These are phyloP conservation scores for Suillus plorans DNA, from an alignment of 768 basidiomycete species.

Conservation along the genomic window DNA sequence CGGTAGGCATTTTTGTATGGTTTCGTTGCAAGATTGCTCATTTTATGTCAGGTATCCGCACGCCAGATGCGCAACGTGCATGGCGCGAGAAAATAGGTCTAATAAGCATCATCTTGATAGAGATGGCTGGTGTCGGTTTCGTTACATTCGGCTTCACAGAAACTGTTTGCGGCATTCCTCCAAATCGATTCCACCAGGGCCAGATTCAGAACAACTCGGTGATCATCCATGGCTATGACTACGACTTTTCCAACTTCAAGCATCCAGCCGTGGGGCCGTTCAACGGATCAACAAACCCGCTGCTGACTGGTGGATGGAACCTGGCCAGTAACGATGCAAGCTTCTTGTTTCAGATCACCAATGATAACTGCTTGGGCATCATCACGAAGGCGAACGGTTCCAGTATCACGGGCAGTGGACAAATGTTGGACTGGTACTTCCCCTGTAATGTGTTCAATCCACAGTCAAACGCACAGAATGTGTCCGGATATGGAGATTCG, in stretches of 20 bases:
- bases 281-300: conserved; percentile 80
- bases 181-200: conserved; percentile 81
- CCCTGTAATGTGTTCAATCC: conserved; percentile 87
- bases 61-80: conserved; percentile 90
- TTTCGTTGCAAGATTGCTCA: conserved; percentile 11
- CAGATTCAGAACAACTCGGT: conserved; percentile 75
- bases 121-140: conserved; percentile 96
- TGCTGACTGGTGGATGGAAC: conserved; percentile 73
- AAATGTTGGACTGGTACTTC: conserved; percentile 88
- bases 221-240: conserved; percentile 92
- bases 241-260: conserved; percentile 84
- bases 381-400: conserved; percentile 73
- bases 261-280: conserved; percentile 76
- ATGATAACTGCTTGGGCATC: conserved; percentile 75
- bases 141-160: conserved; percentile 98
- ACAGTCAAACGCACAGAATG: conserved; percentile 70
- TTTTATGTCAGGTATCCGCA: conserved; percentile 65
- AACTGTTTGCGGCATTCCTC: conserved; percentile 86
- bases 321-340: conserved; percentile 87
- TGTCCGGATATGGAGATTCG: conserved; percentile 61
- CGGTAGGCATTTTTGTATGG: conserved; percentile 48
- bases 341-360: conserved; percentile 93
- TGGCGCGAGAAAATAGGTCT: conserved; percentile 99
- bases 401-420: conserved; percentile 63
- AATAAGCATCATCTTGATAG: conserved; percentile 68